These are phyloP conservation scores for Clonostachys solani DNA, from an alignment of 2,329 filamentous ascomycete genomes.

Conservation along the genomic window DNA sequence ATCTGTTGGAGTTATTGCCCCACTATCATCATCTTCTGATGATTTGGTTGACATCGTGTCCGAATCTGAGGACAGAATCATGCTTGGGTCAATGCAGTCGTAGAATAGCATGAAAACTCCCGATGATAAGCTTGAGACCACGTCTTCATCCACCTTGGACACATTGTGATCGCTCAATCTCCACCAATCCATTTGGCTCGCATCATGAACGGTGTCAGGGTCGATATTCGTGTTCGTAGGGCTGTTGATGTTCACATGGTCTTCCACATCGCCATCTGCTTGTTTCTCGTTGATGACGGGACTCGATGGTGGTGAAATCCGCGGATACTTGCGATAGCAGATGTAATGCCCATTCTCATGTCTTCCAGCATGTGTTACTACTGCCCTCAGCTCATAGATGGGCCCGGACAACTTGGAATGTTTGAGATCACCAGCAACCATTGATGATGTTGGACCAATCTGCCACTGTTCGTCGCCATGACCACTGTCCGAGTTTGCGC, in stretches of 20 bases:
- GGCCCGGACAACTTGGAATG: conserved; percentile 50
- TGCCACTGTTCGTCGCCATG: conserved; percentile 61
- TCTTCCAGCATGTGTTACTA: conserved; percentile 82
- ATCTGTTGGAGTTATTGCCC: neutral
- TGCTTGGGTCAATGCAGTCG: conserved; percentile 61
- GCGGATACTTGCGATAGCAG: conserved; percentile 73
- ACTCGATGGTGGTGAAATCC: conserved; percentile 1
- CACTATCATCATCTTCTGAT: neutral
- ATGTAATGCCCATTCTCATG: conserved; percentile 97
- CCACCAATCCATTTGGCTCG: conserved; percentile 63
- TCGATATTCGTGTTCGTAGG: too few species aligned
- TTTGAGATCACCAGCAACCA: conserved; percentile 57
- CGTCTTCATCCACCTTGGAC: conserved; percentile 64
- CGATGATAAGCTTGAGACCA: conserved; percentile 64
- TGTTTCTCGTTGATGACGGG: conserved; percentile 5
- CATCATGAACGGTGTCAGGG: too few species aligned
- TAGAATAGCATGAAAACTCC: conserved; percentile 98
- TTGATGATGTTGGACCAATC: conserved; percentile 63
- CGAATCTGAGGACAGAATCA: conserved; percentile 28
- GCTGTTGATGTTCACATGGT: too few species aligned
- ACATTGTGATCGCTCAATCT: conserved; percentile 87
- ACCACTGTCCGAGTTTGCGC: conserved; percentile 6
- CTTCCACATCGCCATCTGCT: neutral
- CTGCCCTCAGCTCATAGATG: conserved; percentile 75
- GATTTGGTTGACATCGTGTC: conserved; percentile 5